Conservation (phyloP, 371 early-diverging fungal genomes). For the Parasitella parasitica region DNA sequence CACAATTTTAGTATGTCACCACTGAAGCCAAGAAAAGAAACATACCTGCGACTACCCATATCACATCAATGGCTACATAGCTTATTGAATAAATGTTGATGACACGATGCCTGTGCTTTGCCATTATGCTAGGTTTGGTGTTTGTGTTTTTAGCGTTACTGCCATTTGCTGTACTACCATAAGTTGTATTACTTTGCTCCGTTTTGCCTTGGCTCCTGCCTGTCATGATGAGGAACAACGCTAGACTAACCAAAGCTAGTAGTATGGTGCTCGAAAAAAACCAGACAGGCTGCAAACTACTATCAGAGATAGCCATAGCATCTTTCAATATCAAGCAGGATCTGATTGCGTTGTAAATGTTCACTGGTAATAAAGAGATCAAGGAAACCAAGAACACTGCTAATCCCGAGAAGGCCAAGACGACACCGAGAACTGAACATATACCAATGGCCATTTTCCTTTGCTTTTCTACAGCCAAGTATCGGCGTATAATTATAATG, state of each 20-base stretch:
- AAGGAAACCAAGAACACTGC: conserved; percentile 1
- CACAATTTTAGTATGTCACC: too few species aligned
- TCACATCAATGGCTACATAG: neutral
- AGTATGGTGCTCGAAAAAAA: neutral
- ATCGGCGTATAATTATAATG: neutral
- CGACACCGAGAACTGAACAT: conserved; percentile 1
- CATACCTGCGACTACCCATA: conserved; percentile 2
- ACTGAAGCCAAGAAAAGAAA: neutral
- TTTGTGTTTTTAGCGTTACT: neutral
- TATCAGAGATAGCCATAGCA: conserved; percentile 1
- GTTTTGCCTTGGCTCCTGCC: neutral
- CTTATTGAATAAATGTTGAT: neutral
- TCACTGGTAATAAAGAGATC: conserved; percentile 3
- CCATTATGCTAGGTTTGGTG: neutral
- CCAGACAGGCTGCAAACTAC: neutral
- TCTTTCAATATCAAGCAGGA: neutral
- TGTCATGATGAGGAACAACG: neutral
- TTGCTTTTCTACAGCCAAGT: too few species aligned
- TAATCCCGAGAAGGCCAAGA: conserved; percentile 2
- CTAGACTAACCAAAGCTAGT: neutral
- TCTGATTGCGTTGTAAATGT: conserved; percentile 3
- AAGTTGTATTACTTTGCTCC: neutral
- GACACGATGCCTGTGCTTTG: conserved; percentile 5
- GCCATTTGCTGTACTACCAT: conserved; percentile 1
- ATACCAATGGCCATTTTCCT: conserved; percentile 2